A percentile compares a stretch with the other conserved stretches of the same genome.
phyloP scores from a whole-genome alignment of 306 rosid species.

The Pachyrhizus erosus region DNA sequence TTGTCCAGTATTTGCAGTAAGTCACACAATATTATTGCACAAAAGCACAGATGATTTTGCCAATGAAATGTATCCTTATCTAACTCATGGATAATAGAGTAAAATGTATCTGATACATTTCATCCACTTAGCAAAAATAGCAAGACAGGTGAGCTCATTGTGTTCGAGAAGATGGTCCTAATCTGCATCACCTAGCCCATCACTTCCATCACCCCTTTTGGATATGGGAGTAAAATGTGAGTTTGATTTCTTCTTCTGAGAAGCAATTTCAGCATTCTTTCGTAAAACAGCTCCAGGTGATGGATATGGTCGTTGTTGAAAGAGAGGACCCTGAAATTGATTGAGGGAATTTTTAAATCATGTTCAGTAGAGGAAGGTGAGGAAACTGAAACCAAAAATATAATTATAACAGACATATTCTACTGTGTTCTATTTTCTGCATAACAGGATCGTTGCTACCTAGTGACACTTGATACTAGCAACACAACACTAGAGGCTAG shows the following conservation, averaged over 20 bases:
- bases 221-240: constrained; percentile 76
- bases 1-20: constrained; percentile 23
- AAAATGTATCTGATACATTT: constrained; percentile 28
- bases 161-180: constrained; percentile 41
- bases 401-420: not conserved
- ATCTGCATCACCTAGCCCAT: constrained; percentile 98
- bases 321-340: constrained; percentile 88
- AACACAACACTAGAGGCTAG: not conserved
- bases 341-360: constrained; percentile 24
- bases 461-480: constrained; percentile 15
- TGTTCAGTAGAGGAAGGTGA: constrained; percentile 31
- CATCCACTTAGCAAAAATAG: constrained; percentile 32
- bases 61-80: constrained; percentile 32
- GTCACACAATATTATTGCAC: constrained; percentile 23
- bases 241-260: constrained; percentile 74
- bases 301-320: constrained; percentile 98
- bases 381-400: constrained; percentile 25
- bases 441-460: not conserved
- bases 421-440: constrained; percentile 23
- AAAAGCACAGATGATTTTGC: constrained; percentile 30
- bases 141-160: constrained; percentile 18
- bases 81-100: constrained; percentile 22
- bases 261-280: constrained; percentile 92
- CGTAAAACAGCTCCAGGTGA: constrained; percentile 98
- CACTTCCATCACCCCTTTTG: constrained; percentile 97